phyloP scores from a whole-genome alignment of 2,329 filamentous ascomycete species.

The Dactylellina haptotyla region DNA sequence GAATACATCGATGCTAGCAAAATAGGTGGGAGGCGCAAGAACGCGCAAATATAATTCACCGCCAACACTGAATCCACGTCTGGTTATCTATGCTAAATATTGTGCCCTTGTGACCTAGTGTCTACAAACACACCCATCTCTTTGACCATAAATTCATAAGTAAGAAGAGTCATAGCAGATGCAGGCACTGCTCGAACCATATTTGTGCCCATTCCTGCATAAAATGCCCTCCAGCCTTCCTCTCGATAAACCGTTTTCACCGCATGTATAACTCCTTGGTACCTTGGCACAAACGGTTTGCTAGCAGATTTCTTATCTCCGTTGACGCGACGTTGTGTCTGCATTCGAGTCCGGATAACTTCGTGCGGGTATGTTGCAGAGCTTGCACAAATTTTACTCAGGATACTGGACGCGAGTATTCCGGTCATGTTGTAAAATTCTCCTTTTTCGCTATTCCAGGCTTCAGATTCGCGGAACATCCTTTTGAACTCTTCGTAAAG shows the following conservation, averaged over 20 bases:
- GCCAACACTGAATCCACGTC: too few relatives aligned
- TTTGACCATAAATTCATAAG: conserved; percentile 78
- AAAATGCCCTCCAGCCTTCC: conserved; percentile 96
- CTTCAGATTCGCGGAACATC: conserved; percentile 91
- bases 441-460: conserved; percentile 62
- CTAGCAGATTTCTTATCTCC: conserved; percentile 56
- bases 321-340: conserved; percentile 81
- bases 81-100: background rate
- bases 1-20: too few relatives aligned
- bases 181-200: conserved; percentile 95
- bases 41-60: too few relatives aligned
- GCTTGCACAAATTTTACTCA: conserved; percentile 94
- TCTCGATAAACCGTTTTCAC: conserved; percentile 85
- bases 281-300: conserved; percentile 61
- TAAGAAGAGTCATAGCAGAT: conserved; percentile 96
- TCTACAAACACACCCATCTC: conserved; percentile 27
- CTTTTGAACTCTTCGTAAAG: conserved; percentile 94
- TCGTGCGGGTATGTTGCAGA: conserved; percentile 97
- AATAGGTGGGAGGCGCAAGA: too few relatives aligned
- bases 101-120: background rate
- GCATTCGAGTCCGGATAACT: conserved; percentile 89
- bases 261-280: conserved; percentile 82
- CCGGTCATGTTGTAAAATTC: conserved; percentile 77
- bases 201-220: conserved; percentile 96
- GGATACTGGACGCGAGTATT: conserved; percentile 84